Evolutionary conservation across 2,329 filamentous ascomycete species (phyloP).

Genomic region (Diaporthe capsici): DNA sequence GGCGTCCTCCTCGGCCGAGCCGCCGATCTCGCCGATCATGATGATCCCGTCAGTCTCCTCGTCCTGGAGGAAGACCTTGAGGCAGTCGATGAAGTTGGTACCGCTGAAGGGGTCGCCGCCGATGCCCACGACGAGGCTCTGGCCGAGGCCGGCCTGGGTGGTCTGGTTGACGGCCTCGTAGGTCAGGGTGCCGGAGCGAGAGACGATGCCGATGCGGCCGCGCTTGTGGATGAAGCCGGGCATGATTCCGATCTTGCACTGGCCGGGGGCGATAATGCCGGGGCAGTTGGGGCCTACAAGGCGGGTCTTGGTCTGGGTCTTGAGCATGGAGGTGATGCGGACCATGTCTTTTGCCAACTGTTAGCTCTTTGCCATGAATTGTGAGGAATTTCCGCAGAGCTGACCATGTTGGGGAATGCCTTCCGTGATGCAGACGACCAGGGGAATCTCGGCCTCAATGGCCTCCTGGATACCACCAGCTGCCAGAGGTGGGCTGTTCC

Average conservation of each 20-base stretch:
- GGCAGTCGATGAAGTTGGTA: constrained; percentile 99
- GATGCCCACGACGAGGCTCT: constrained; percentile 98
- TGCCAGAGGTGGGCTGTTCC: constrained; percentile 83
- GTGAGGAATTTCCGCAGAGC: constrained; percentile 49
- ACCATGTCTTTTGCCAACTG: constrained; percentile 83
- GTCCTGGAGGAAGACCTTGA: constrained; percentile 96
- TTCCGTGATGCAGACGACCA: constrained; percentile 98
- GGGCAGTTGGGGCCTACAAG: constrained; percentile 98
- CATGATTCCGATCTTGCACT: constrained; percentile 99
- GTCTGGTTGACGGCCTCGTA: constrained; percentile 99
- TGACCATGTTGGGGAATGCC: constrained; percentile 96
- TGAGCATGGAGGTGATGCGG: constrained; percentile 97
- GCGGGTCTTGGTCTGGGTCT: constrained; percentile 96
- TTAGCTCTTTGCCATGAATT: constrained; percentile 37
- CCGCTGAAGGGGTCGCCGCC: constrained; percentile 98
- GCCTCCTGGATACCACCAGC: constrained; percentile 98
- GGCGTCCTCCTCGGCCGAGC: constrained; percentile 96
- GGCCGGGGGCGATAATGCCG: constrained; percentile 92
- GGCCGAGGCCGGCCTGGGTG: constrained; percentile 94
- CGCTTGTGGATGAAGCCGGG: constrained; percentile 99
- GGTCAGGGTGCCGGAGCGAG: constrained; percentile 96
- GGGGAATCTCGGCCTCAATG: constrained; percentile 90
- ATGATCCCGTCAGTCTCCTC: constrained; percentile 98
- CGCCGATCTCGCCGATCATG: constrained; percentile 99
- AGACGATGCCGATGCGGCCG: constrained; percentile 98